Conservation (phyloP, 2,329 filamentous ascomycete genomes). For the Massarina eburnea region DNA sequence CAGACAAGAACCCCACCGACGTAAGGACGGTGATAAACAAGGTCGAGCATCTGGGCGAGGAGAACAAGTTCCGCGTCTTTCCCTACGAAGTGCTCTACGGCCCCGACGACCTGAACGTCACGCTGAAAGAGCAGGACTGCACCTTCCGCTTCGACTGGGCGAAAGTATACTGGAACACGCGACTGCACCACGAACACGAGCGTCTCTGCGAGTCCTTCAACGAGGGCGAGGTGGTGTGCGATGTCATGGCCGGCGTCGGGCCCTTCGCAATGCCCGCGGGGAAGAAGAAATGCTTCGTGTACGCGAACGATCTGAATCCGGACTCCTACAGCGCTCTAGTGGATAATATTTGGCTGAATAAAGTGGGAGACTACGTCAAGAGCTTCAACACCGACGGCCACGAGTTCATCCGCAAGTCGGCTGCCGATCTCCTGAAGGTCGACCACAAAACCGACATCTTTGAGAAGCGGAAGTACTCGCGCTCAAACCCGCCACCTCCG, state of each 20-base stretch:
- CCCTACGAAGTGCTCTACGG: conserved; percentile 87
- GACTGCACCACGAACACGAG: conserved; percentile 85
- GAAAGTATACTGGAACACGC: conserved; percentile 97
- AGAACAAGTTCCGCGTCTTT: conserved; percentile 89
- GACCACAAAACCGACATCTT: conserved; percentile 54
- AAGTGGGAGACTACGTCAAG: conserved; percentile 71
- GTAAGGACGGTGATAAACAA: conserved; percentile 96
- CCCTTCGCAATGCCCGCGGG: conserved; percentile 92
- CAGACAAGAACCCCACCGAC: conserved; percentile 78
- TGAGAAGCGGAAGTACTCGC: conserved; percentile 26
- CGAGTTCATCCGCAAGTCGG: conserved; percentile 73
- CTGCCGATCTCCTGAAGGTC: conserved; percentile 57
- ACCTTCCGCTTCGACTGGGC: conserved; percentile 91
- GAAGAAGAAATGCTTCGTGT: conserved; percentile 87
- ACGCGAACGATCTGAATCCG: conserved; percentile 96
- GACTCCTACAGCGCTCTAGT: conserved; percentile 75
- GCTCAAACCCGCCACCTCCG: conserved; percentile 20
- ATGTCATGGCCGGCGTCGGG: conserved; percentile 96
- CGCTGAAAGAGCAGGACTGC: conserved; percentile 79
- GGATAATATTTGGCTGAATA: conserved; percentile 74
- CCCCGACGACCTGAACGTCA: conserved; percentile 78
- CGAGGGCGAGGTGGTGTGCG: conserved; percentile 85
- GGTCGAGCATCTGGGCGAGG: conserved; percentile 79
- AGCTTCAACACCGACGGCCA: conserved; percentile 82
- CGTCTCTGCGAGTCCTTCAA: conserved; percentile 75